Base-by-base conservation (phyloP, 2,329 filamentous ascomycete genomes). In the Verticillium tricorpus region DNA sequence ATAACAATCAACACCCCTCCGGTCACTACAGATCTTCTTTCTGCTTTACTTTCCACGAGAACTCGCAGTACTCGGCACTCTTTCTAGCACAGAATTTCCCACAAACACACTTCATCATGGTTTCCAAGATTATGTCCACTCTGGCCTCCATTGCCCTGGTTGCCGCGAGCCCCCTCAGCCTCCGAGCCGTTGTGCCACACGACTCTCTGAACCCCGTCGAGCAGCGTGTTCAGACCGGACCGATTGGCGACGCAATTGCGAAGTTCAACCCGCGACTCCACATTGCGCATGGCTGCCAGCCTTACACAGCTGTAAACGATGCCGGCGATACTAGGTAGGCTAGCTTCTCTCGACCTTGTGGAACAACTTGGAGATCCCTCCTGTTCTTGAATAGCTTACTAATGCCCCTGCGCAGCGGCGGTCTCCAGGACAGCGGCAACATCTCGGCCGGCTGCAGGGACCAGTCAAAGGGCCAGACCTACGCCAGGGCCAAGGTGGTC, bases 371-470 rank as follows among this genome's bases (percentile, higher is more conserved):
- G 34, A 56, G 28, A 59, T 32, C 45, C 45, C 37, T 15, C 19
- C 9, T n/a, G 25, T 22, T 40, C 12, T 12, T 40, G 37, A 5
- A n/a, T 7, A 50, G 11, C 45, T 65, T 14, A 31, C 45, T 25
- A 54, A 31, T 50, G 19, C 3, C 17, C n/a, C 45, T 35, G 31
- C 19, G 12, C 28, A 72, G 76, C 54, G 74, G 71, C 55, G 76
- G 77, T 54, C 67, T 78, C 4, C 64, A 68, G n/a, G 65, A 74
- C 5, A 69, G 66, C 3, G 76, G 76, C 9, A 61, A 62, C 45
- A 64, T 68, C 4, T 50, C 45, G n/a, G 45, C 45, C 15, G 57
- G 57, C 14, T 40, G 57, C 37, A 45, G 25, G 35, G 31, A 40
- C 39, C 35, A 39, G 34, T 19, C 37, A 22, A 32, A 31, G 15